A percentile compares a stretch with the other conserved stretches of the same genome.
phyloP scores from a whole-genome alignment of 805 yeast species.

The Ogataea zsoltii region DNA sequence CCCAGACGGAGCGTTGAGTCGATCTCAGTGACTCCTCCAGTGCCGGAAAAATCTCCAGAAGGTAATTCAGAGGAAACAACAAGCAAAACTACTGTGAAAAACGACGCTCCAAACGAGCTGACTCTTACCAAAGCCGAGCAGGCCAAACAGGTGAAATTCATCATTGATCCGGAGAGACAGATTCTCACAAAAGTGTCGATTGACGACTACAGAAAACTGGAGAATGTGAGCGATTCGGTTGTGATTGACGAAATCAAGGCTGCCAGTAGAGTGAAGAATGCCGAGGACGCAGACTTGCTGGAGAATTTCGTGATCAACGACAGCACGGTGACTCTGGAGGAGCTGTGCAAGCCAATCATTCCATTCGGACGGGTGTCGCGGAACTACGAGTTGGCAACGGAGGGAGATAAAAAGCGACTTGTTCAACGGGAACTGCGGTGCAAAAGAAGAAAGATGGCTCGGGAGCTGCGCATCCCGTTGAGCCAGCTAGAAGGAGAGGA shows the following conservation, averaged over 20 bases:
- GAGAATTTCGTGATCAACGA: conserved; percentile 49
- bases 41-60: no score
- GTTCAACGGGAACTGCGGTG: conserved; percentile 37
- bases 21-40: neutral
- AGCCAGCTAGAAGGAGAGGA: conserved; percentile 27
- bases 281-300: conserved; percentile 41
- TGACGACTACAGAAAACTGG: conserved; percentile 22
- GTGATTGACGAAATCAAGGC: conserved; percentile 20
- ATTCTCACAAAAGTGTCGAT: conserved; percentile 22
- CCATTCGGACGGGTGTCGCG: conserved; percentile 68
- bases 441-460: conserved; percentile 46
- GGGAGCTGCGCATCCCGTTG: conserved; percentile 38
- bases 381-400: conserved; percentile 54
- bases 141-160: conserved; percentile 18
- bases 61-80: neutral
- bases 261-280: conserved; percentile 37
- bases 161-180: conserved; percentile 18
- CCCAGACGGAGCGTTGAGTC: conserved; percentile 3
- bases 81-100: neutral
- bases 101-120: conserved; percentile 6
- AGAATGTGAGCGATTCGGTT: conserved; percentile 8
- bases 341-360: conserved; percentile 64
- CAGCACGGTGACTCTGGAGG: conserved; percentile 60
- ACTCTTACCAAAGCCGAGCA: conserved; percentile 22
- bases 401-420: conserved; percentile 45